Evolutionary conservation across 2,329 filamentous ascomycete genomes (phyloP), one percentile per base, ranked within the genome.

Genomic region (Paecilomyces sp.): DNA sequence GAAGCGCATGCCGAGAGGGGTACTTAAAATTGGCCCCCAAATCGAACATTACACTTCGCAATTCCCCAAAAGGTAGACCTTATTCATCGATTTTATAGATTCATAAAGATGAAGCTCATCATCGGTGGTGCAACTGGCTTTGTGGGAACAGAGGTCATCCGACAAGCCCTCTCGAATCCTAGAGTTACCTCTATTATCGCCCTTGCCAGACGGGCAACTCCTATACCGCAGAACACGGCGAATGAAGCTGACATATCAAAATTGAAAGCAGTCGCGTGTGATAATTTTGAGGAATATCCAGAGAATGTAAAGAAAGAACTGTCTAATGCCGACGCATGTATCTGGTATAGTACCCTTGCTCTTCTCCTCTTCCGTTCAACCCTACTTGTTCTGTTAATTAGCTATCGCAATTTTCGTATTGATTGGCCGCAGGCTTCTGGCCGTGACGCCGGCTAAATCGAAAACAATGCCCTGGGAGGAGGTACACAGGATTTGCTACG

Each of bases 401-500:
- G 8, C 31, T 22, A 9, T 22, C 2, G n/a, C 8, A 7, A 8
- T 47, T 47, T 2, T 47, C 5, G n/a, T 47, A 47, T 22, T 47
- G 13, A 47, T 15, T 15, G n/a, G 18, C 11, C 9, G 18, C 47
- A 62, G 60, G 60, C 50, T 59, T 13, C 11, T 62, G n/a, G 60
- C 58, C 61, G 67, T 82, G 11, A 80, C 75, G 0, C 80, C 75
- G 0, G 63, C 62, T 3, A 75, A 76, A 53, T 61, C 67, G 0
- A 69, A 61, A 12, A 56, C 59, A 0, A 65, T 72, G 56, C 63
- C 68, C 0, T 75, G 68, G 61, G 74, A 77, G 0, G 70, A 78
- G 15, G 73, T 76, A 0, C 67, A 69, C 18, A 74, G 72, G 30
- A 68, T 82, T 1, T 82, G 77, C 60, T 71, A 74, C 1, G 76